These are phyloP conservation scores for Ramichloridium luteum DNA, from an alignment of 2,329 filamentous ascomycete species.

Conservation along the genomic window DNA sequence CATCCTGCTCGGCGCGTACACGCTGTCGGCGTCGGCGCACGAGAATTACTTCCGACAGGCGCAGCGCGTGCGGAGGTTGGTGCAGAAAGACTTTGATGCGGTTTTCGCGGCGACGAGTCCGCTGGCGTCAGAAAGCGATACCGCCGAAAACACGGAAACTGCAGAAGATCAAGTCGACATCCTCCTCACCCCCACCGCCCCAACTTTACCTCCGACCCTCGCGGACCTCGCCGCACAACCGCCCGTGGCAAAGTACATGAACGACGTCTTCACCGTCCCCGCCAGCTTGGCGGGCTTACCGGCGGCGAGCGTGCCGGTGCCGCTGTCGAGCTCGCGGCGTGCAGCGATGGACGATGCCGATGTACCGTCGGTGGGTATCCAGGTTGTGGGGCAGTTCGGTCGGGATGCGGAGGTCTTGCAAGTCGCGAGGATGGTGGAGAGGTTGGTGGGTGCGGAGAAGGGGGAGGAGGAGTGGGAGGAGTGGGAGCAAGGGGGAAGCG, in stretches of 20 bases:
- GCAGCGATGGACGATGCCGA: conserved; percentile 14
- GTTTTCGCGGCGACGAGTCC: conserved; percentile 62
- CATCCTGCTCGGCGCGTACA: conserved; percentile 82
- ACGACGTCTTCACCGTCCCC: conserved; percentile 91
- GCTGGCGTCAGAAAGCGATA: conserved; percentile 34
- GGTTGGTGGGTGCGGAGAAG: conserved; percentile 8
- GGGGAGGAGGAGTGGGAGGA: too few relatives aligned
- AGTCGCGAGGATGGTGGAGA: conserved; percentile 40
- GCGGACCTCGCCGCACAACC: conserved; percentile 43
- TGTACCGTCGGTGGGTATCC: conserved; percentile 47
- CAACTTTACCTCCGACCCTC: conserved; percentile 57
- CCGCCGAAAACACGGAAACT: conserved; percentile 33
- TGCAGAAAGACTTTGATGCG: conserved; percentile 74
- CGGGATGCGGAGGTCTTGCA: conserved; percentile 54
- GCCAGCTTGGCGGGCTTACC: conserved; percentile 86
- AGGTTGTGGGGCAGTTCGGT: conserved; percentile 71
- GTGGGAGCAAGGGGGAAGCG: too few relatives aligned
- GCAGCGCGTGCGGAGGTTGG: conserved; percentile 71
- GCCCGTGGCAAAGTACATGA: conserved; percentile 67
- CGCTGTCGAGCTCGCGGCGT: conserved; percentile 17
- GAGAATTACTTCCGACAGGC: conserved; percentile 96
- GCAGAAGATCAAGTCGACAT: conserved; percentile 66
- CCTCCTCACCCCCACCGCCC: conserved; percentile 75
- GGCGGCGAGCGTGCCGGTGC: conserved; percentile 68
- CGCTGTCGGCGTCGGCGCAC: conserved; percentile 76